Evolutionary conservation across 2,329 filamentous ascomycete genomes (phyloP).

Genomic region (Aureobasidium sp.): DNA sequence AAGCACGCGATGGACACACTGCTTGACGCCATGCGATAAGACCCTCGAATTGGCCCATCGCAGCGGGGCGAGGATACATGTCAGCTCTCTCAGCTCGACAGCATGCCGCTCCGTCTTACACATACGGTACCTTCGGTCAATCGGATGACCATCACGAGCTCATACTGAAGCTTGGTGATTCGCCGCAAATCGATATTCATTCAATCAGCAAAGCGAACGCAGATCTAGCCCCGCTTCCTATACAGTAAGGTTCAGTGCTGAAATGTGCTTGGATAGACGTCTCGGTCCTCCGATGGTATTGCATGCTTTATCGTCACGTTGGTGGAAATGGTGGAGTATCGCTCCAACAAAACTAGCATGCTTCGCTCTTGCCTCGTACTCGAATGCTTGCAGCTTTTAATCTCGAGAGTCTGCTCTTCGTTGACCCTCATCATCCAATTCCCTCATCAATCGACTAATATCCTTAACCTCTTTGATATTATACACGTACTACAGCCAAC

Average conservation of each 20-base stretch:
- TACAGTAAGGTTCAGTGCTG: background rate
- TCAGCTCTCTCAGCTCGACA: background rate
- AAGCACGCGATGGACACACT: background rate
- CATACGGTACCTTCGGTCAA: background rate
- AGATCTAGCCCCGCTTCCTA: background rate
- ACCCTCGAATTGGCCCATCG: background rate
- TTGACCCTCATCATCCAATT: background rate
- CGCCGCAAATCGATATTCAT: background rate
- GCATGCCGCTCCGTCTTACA: background rate
- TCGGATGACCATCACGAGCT: background rate
- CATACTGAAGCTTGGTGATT: background rate
- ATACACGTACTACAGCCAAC: background rate
- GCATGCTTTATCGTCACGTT: background rate
- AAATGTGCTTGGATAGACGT: background rate
- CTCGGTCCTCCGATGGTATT: background rate
- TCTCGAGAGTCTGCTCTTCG: background rate
- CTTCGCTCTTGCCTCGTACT: background rate
- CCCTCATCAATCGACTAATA: background rate
- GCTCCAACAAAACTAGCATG: background rate
- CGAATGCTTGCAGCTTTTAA: too few species aligned
- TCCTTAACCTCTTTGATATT: background rate
- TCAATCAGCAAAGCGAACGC: too few species aligned
- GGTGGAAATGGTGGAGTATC: background rate
- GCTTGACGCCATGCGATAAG: conserved; percentile 1
- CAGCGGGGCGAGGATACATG: background rate